These are phyloP conservation scores for Solanum chaucha DNA, from an alignment of 257 asterid species.

Conservation along the genomic window DNA sequence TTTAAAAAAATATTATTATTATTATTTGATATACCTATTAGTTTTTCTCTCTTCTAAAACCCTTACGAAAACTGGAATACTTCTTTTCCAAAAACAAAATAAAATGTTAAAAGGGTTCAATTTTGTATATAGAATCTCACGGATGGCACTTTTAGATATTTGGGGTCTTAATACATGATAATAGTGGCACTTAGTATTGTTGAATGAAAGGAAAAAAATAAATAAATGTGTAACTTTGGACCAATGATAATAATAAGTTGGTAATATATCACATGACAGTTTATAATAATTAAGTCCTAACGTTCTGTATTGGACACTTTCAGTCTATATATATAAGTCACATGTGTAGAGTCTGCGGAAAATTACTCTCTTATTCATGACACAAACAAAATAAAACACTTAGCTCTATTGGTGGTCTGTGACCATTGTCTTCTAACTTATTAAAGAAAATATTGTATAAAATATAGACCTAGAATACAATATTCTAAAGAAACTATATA, in stretches of 20 bases:
- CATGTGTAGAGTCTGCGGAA: constrained; percentile 43
- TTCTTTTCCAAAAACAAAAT: neutral
- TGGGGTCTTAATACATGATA: neutral
- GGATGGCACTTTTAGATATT: neutral
- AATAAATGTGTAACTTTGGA: neutral
- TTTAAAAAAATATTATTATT: neutral
- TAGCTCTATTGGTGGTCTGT: constrained; percentile 10
- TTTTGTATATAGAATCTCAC: neutral
- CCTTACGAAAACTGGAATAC: neutral
- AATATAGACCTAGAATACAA: neutral
- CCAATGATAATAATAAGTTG: neutral
- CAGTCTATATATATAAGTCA: constrained; percentile 10
- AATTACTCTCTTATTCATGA: constrained; percentile 13
- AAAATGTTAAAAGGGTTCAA: neutral
- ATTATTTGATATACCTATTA: neutral
- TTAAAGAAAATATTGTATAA: neutral
- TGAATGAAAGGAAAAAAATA: neutral
- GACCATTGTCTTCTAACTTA: constrained; percentile 16
- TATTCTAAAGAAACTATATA: neutral
- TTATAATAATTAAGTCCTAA: neutral
- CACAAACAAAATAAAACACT: neutral
- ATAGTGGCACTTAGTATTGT: neutral
- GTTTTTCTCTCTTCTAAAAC: neutral
- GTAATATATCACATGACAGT: neutral
- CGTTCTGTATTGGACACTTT: constrained; percentile 7